Evolutionary conservation across 495 filamentous ascomycete species (phyloP).

Genomic region (Trichoderma reesei): DNA sequence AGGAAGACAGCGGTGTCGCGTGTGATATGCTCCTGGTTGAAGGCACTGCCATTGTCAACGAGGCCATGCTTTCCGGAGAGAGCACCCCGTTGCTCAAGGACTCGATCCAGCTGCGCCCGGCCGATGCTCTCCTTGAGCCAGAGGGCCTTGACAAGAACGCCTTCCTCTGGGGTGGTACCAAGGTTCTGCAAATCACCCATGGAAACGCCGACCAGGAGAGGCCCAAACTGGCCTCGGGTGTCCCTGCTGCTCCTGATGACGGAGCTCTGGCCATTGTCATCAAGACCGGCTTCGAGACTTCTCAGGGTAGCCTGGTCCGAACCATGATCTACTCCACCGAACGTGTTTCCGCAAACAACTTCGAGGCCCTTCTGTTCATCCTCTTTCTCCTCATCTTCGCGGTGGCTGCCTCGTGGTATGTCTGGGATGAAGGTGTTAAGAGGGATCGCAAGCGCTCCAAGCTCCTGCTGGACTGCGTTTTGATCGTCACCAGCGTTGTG

Average conservation of each 20-base stretch:
- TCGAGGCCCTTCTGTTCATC: conserved; percentile 90
- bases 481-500: conserved; percentile 96
- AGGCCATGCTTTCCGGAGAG: conserved; percentile 97
- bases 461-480: conserved; percentile 89
- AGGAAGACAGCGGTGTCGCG: conserved; percentile 93
- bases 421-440: conserved; percentile 91
- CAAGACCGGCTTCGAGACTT: conserved; percentile 98
- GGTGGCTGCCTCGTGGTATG: conserved; percentile 98
- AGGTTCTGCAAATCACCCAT: conserved; percentile 92
- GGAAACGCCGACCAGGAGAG: conserved; percentile 62
- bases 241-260: conserved; percentile 70
- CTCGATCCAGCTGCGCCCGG: conserved; percentile 83
- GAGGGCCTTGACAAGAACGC: conserved; percentile 94
- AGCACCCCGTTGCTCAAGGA: conserved; percentile 96
- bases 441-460: conserved; percentile 95
- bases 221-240: conserved; percentile 58
- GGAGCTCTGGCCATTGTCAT: conserved; percentile 89
- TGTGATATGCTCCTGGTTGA: conserved; percentile 95
- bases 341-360: conserved; percentile 94
- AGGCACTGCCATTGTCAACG: conserved; percentile 94
- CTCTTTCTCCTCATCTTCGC: conserved; percentile 94
- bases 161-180: conserved; percentile 93
- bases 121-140: conserved; percentile 72
- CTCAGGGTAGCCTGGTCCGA: conserved; percentile 90
- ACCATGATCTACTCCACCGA: conserved; percentile 99